Conservation (phyloP, 768 basidiomycete genomes). For the Agaricus bisporus region DNA sequence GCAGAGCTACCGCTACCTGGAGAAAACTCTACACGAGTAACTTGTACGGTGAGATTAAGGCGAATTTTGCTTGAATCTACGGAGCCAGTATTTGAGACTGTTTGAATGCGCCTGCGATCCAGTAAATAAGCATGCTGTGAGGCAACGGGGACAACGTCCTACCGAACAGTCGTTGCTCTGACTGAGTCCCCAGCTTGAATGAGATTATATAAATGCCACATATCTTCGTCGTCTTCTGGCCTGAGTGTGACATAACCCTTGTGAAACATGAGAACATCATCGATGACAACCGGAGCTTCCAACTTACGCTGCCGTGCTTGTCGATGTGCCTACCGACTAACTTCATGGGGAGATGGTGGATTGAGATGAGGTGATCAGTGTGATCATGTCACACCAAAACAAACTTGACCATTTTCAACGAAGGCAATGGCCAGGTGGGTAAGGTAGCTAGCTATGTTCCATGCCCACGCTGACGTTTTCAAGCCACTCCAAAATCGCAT, state of each 20-base stretch:
- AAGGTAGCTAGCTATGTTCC: neutral
- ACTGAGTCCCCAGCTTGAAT: constrained; percentile 87
- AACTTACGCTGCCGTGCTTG: constrained; percentile 71
- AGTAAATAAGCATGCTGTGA: neutral
- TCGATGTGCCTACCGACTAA: constrained; percentile 78
- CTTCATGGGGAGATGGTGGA: constrained; percentile 53
- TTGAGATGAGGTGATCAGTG: neutral
- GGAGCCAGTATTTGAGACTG: constrained; percentile 87
- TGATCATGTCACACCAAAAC: neutral
- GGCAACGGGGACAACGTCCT: constrained; percentile 14
- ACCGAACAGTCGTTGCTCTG: constrained; percentile 82
- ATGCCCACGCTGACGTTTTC: neutral
- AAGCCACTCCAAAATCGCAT: constrained; percentile 41
- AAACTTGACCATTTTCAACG: neutral
- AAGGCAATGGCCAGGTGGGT: constrained; percentile 16
- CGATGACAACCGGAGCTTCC: constrained; percentile 14
- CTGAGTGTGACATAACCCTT: constrained; percentile 92
- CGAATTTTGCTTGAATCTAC: constrained; percentile 87
- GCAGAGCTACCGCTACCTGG: constrained; percentile 38
- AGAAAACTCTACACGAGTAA: constrained; percentile 76
- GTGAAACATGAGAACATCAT: constrained; percentile 22
- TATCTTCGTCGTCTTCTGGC: constrained; percentile 98
- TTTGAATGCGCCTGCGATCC: constrained; percentile 70
- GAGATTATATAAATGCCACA: constrained; percentile 99
- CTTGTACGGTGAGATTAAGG: constrained; percentile 77